Evolutionary conservation across 331 rosid genomes (phyloP).

Genomic region (Stylosanthes scabra): DNA sequence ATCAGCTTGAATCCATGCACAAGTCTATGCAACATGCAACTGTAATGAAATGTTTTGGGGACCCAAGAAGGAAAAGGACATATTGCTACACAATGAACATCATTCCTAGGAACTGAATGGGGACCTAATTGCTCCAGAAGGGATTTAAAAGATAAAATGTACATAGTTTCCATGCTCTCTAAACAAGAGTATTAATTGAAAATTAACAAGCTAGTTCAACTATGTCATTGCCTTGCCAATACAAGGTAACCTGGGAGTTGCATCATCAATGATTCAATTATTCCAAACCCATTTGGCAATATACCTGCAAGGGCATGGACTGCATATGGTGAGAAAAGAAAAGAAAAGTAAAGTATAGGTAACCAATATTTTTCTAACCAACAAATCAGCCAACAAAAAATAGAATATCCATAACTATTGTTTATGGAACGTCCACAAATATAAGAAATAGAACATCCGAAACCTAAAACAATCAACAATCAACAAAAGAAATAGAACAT

Average conservation of each 20-base stretch:
- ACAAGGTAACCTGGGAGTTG: constrained; percentile 16
- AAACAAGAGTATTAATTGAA: constrained; percentile 6
- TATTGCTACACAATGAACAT: constrained; percentile 5
- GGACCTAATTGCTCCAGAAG: constrained; percentile 9
- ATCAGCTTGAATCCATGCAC: neutral
- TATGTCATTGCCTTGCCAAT: constrained; percentile 7
- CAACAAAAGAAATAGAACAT: no score
- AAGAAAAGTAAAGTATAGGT: no score
- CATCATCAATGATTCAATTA: neutral
- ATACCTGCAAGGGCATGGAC: constrained; percentile 37
- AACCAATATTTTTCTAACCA: no score
- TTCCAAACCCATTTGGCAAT: constrained; percentile 21
- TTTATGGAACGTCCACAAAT: no score
- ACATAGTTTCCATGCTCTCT: constrained; percentile 15
- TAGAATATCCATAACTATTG: no score
- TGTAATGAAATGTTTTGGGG: neutral
- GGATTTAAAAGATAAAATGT: constrained; percentile 3
- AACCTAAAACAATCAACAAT: no score
- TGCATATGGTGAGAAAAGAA: neutral
- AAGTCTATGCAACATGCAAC: neutral
- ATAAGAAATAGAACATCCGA: no score
- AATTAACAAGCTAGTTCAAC: constrained; percentile 10
- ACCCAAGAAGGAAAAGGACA: neutral
- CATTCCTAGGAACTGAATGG: constrained; percentile 7
- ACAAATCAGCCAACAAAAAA: no score